These are phyloP conservation scores for Tagetes erecta DNA, from an alignment of 129 eudicot species.

Conservation along the genomic window DNA sequence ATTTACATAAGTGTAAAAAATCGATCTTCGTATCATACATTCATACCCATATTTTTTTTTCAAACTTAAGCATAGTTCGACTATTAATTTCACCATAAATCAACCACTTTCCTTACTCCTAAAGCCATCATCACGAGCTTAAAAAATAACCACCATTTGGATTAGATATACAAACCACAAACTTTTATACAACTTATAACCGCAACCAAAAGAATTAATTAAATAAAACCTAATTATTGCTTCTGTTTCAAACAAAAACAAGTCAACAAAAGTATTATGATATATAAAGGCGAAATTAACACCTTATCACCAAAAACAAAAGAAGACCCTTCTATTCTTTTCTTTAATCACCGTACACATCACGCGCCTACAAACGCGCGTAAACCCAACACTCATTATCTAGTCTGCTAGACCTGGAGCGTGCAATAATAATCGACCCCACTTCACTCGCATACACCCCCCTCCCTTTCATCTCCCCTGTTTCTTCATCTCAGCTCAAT, in stretches of 20 bases:
- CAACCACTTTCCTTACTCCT: no score
- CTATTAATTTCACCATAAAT: no score
- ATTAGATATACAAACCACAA: no score
- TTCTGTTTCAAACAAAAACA: constrained; percentile 13
- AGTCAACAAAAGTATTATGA: constrained; percentile 23
- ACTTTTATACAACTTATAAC: no score
- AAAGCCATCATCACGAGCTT: no score
- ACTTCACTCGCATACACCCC: constrained; percentile 33
- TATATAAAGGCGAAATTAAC: constrained; percentile 27
- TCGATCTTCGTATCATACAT: no score
- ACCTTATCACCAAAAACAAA: constrained; percentile 32
- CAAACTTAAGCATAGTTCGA: no score
- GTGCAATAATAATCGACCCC: constrained; percentile 38
- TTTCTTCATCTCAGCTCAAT: constrained; percentile 21
- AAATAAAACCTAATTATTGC: not conserved
- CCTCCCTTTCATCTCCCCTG: constrained; percentile 31
- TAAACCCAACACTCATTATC: constrained; percentile 15
- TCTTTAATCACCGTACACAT: not conserved
- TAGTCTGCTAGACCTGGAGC: constrained; percentile 31
- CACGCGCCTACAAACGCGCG: constrained; percentile 31
- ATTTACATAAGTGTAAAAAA: no score
- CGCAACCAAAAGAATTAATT: not conserved
- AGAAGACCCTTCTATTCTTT: constrained; percentile 35
- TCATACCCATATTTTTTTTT: no score
- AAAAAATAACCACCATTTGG: no score